Evolutionary conservation across 192 early-diverging fungal genomes (phyloP).

Genomic region (Coemansia sp.): DNA sequence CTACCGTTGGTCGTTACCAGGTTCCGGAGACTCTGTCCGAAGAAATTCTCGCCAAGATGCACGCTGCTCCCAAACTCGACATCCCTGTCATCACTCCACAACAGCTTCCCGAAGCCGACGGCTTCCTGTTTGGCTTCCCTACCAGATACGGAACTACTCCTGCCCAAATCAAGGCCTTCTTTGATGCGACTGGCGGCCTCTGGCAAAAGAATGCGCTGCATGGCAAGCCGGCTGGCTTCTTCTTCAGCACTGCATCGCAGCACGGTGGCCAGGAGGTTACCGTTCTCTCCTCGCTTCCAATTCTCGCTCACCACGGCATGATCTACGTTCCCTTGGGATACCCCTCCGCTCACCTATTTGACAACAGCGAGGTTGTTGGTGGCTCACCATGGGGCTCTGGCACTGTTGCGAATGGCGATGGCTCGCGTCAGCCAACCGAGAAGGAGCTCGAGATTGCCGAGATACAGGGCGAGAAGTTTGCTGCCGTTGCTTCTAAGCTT

Average conservation of each 20-base stretch:
- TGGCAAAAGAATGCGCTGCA: conserved; percentile 59
- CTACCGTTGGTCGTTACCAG: conserved; percentile 58
- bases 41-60: conserved; percentile 69
- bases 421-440: conserved; percentile 62
- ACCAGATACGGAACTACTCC: conserved; percentile 71
- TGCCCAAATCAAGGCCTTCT: conserved; percentile 77
- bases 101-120: conserved; percentile 64
- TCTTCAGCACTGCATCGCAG: conserved; percentile 73
- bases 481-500: conserved; percentile 54
- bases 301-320: conserved; percentile 79
- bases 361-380: conserved; percentile 66
- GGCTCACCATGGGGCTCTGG: conserved; percentile 70
- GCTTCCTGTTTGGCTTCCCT: conserved; percentile 70
- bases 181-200: conserved; percentile 63
- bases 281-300: conserved; percentile 63
- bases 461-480: conserved; percentile 63
- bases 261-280: conserved; percentile 85
- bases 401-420: conserved; percentile 65
- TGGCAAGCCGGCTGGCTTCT: conserved; percentile 73
- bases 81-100: conserved; percentile 60
- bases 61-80: conserved; percentile 59
- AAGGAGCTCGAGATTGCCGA: conserved; percentile 64
- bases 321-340: conserved; percentile 75
- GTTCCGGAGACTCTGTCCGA: conserved; percentile 64
- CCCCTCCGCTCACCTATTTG: conserved; percentile 50